Conservation (phyloP, 768 basidiomycete genomes). For the Mycena alexandri region DNA sequence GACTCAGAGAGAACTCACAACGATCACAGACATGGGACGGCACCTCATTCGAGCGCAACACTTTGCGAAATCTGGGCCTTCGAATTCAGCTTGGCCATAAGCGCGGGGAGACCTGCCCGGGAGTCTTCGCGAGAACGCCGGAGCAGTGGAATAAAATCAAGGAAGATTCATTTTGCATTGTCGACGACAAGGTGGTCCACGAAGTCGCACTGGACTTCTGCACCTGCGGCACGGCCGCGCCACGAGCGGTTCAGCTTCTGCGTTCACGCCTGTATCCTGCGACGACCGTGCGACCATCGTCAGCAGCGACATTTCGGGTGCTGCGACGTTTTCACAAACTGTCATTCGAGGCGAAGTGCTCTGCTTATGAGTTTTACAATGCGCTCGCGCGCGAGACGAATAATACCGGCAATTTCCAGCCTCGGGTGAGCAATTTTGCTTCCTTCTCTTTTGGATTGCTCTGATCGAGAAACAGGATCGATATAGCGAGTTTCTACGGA, state of each 20-base stretch:
- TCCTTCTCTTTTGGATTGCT: too few species aligned
- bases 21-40: slow-evolving; percentile 18
- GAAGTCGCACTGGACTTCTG: slow-evolving; percentile 48
- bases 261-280: slow-evolving; percentile 48
- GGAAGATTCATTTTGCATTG: slow-evolving; percentile 44
- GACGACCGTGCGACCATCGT: slow-evolving; percentile 42
- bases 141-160: slow-evolving; percentile 16
- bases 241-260: slow-evolving; percentile 48
- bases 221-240: slow-evolving; percentile 41
- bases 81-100: slow-evolving; percentile 41
- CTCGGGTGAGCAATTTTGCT: slow-evolving; percentile 35
- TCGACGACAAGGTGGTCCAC: slow-evolving; percentile 44
- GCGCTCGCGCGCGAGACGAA: slow-evolving; percentile 43
- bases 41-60: slow-evolving; percentile 17
- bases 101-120: slow-evolving; percentile 33
- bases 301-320: slow-evolving; percentile 46
- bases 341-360: slow-evolving; percentile 48
- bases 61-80: slow-evolving; percentile 35
- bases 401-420: slow-evolving; percentile 43
- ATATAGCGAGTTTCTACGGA: slow-evolving; percentile 30
- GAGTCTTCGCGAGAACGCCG: not conserved
- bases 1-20: too few species aligned
- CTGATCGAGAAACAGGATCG: slow-evolving; percentile 26
- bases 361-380: slow-evolving; percentile 48
- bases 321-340: slow-evolving; percentile 49